phyloP scores from a whole-genome alignment of 768 basidiomycete species.

The Rhizopogon roseolus region DNA sequence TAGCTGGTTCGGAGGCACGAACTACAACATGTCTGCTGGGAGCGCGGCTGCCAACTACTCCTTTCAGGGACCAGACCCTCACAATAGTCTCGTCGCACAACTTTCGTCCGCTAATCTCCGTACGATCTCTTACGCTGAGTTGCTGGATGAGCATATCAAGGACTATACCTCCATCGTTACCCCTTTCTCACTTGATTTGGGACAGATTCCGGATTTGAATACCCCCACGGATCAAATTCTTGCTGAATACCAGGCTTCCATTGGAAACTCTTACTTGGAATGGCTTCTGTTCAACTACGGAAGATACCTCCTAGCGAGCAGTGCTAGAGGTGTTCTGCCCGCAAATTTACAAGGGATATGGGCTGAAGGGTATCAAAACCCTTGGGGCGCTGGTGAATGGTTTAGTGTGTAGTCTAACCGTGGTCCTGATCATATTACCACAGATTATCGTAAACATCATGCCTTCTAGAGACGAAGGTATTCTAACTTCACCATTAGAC shows the following conservation, averaged over 20 bases:
- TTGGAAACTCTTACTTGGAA: conserved; percentile 63
- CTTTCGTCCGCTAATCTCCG: conserved; percentile 25
- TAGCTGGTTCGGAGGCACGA: conserved; percentile 71
- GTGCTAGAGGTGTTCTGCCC: conserved; percentile 58
- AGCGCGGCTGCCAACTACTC: conserved; percentile 50
- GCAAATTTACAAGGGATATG: conserved; percentile 76
- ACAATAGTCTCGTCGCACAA: conserved; percentile 35
- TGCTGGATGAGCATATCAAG: conserved; percentile 44
- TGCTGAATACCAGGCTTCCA: conserved; percentile 45
- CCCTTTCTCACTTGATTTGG: conserved; percentile 54
- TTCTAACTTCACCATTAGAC: conserved; percentile 32
- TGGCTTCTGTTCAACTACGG: conserved; percentile 74
- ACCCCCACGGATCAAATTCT: conserved; percentile 56
- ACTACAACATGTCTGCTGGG: conserved; percentile 62
- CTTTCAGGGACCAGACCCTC: conserved; percentile 62
- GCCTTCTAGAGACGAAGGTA: background rate
- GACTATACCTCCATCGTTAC: conserved; percentile 44
- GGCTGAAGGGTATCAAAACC: conserved; percentile 47
- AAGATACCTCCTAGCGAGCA: conserved; percentile 59
- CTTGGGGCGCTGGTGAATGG: conserved; percentile 60
- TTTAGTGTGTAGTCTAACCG: background rate
- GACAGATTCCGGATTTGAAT: conserved; percentile 47
- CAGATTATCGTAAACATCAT: conserved; percentile 42
- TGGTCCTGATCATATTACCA: background rate
- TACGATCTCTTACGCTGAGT: conserved; percentile 28